phyloP scores from a whole-genome alignment of 805 yeast genomes.

The Dipodascus geniculatus region DNA sequence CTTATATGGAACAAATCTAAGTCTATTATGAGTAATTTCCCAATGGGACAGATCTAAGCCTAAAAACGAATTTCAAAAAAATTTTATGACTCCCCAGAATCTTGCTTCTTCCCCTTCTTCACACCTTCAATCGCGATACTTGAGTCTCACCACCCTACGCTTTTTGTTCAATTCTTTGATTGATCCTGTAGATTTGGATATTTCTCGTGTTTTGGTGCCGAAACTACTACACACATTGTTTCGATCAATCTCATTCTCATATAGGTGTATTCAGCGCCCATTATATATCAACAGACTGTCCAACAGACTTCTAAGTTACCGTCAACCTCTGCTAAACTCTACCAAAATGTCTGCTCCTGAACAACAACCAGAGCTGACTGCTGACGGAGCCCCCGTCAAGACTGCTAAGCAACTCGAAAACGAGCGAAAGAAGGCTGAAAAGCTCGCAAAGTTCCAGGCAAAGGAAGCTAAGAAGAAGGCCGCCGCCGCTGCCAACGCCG shows the following conservation, averaged over 20 bases:
- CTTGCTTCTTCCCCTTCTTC: too few relatives aligned
- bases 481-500: constrained; percentile 27
- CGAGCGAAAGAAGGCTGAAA: constrained; percentile 80
- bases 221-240: background rate
- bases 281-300: background rate
- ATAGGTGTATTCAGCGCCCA: constrained; percentile 3
- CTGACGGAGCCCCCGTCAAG: constrained; percentile 28
- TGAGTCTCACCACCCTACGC: too few relatives aligned
- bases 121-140: too few relatives aligned
- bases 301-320: background rate
- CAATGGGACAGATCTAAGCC: background rate
- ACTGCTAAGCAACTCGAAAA: constrained; percentile 76
- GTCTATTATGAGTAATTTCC: background rate
- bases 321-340: background rate
- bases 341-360: constrained; percentile 1
- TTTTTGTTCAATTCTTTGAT: background rate
- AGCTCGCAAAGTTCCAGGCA: constrained; percentile 77
- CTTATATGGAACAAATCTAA: background rate
- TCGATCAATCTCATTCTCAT: background rate
- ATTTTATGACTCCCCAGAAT: background rate
- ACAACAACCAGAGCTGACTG: too few relatives aligned
- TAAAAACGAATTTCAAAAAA: background rate
- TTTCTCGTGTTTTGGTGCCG: too few relatives aligned
- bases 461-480: constrained; percentile 58
- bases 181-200: background rate